Percentiles rank a stretch among this genome's conserved stretches.
Conservation (phyloP, 192 early-diverging fungal genomes). For the Mortierella alpina region DNA sequence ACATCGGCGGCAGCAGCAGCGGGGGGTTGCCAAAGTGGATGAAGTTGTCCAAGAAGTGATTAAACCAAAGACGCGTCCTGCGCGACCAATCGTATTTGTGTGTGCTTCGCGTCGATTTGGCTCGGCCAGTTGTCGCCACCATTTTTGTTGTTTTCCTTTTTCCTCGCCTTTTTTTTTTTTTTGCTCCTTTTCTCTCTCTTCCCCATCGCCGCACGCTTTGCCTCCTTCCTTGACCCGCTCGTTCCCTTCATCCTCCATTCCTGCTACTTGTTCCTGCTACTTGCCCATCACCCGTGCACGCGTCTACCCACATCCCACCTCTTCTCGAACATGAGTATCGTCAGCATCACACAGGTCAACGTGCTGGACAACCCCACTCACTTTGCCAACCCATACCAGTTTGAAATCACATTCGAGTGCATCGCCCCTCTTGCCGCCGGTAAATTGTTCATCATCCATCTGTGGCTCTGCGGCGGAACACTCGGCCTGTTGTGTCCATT, state of each 20-base stretch:
- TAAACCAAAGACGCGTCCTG: not conserved
- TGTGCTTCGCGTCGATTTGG: not conserved
- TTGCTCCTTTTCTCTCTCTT: not conserved
- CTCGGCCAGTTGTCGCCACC: constrained; percentile 4
- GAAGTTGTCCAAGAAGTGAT: constrained; percentile 49
- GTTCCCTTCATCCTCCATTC: not conserved
- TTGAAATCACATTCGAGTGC: constrained; percentile 99
- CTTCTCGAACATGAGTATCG: constrained; percentile 74
- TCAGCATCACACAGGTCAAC: constrained; percentile 84
- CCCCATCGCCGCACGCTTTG: not conserved
- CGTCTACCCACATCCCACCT: not conserved
- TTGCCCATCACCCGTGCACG: not conserved
- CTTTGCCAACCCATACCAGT: constrained; percentile 85
- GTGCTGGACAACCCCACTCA: constrained; percentile 87
- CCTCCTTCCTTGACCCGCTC: not conserved
- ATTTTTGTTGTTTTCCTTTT: constrained; percentile 15
- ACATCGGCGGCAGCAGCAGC: constrained; percentile 4
- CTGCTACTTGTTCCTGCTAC: not conserved
- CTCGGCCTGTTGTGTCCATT: not conserved
- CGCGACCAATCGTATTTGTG: not conserved
- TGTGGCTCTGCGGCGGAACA: not conserved
- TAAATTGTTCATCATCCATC: constrained; percentile 48
- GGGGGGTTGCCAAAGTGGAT: constrained; percentile 50
- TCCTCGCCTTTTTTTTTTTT: not conserved
- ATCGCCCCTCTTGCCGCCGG: constrained; percentile 87